These are phyloP conservation scores for Didymella keratinophila DNA, from an alignment of 2,329 filamentous ascomycete genomes.

Conservation along the genomic window DNA sequence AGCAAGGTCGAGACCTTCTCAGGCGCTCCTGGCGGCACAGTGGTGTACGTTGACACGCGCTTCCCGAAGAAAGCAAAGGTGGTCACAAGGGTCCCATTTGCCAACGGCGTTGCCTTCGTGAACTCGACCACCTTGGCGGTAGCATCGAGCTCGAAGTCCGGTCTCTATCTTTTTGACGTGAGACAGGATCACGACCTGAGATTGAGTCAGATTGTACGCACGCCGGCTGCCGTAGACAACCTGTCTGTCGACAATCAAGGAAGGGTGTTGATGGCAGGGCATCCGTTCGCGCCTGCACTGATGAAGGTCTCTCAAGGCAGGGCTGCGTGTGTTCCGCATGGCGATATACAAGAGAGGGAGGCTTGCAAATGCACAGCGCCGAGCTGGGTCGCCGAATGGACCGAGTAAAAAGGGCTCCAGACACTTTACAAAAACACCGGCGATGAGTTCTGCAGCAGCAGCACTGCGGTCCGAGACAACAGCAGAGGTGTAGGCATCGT, in stretches of 20 bases:
- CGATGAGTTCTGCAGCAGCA: constrained; percentile 47
- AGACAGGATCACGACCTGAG: constrained; percentile 21
- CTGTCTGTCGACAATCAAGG: constrained; percentile 49
- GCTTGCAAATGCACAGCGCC: constrained; percentile 40
- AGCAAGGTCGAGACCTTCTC: constrained; percentile 52
- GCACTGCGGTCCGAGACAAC: constrained; percentile 51
- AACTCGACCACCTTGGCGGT: constrained; percentile 51
- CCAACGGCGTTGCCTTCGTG: constrained; percentile 53
- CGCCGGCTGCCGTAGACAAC: constrained; percentile 52
- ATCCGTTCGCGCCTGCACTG: constrained; percentile 49
- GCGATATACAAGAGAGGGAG: constrained; percentile 27
- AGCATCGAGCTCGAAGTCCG: constrained; percentile 46
- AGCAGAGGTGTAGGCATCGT: constrained; percentile 47
- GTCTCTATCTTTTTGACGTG: constrained; percentile 48
- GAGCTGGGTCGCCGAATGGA: constrained; percentile 54
- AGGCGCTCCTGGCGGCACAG: constrained; percentile 46
- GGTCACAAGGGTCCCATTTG: constrained; percentile 50
- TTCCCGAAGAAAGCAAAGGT: constrained; percentile 22
- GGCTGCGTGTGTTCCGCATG: constrained; percentile 27
- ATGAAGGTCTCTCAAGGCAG: constrained; percentile 33
- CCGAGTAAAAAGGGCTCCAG: constrained; percentile 40
- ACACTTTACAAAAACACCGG: constrained; percentile 48
- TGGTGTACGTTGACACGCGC: constrained; percentile 47
- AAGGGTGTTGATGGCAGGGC: constrained; percentile 53
- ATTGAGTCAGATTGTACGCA: constrained; percentile 25